Base-by-base conservation (phyloP, 352 stramenopile species). In the Hyaloperonospora brassicae region DNA sequence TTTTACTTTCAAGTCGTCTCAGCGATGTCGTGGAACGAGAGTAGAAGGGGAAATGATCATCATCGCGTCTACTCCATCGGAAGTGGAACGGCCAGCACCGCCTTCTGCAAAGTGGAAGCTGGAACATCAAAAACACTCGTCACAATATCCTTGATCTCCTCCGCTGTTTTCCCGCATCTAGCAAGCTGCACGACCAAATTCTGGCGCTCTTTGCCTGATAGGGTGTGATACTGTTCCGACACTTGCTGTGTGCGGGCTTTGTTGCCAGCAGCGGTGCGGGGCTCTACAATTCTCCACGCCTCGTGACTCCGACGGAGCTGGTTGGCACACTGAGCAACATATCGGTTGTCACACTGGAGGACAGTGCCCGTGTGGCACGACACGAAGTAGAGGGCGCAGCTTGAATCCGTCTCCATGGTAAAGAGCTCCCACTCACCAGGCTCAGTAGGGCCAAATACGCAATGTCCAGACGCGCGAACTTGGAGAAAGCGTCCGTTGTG, bases 101-200 rank as follows among this genome's bases (percentile, higher is more conserved):
- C 3, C 27, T 31, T 31, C 7, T 31, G 27, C n/a, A 39, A 13
- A 12, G 53, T 45, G 12, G 31, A 14, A 14, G 24, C 54, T 6
- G 43, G 30, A 47, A 8, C 46, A 48, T 70, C 58, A 50, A 72
- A 72, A 11, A 68, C 27, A 11, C 42, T 49, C 2, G 24, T 62
- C 22, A 72, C 60, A 17, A 72, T 68, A 36, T 65, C 38, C 27
- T 69, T 48, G 17, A 72, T 69, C 46, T 72, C 60, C 1, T 62
- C 42, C 1, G 60, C 21, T 14, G 51, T 61, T 14, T 68, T 62
- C 2, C 56, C 64, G 31, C 52, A 68, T 34, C 50, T 72, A 14
- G 59, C 59, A 11, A 72, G 63, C 39, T 72, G 55, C 51, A 66
- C 5, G 4, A 66, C 44, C 13, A 72, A 59, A 6, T 60, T 31